Base-by-base conservation (phyloP, 345 rosid genomes). In the Salix brachista region DNA sequence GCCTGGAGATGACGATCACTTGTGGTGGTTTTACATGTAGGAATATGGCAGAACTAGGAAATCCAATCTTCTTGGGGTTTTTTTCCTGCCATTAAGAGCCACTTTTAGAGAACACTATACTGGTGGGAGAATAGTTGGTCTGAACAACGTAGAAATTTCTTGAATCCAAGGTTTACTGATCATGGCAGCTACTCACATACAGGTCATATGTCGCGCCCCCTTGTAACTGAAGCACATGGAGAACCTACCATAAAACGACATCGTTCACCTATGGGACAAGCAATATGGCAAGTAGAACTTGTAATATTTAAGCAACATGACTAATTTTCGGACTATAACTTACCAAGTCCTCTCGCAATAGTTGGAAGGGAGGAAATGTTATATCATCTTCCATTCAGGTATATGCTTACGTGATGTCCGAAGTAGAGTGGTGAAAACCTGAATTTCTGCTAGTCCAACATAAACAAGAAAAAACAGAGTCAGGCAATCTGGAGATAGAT, bases 401-500 rank as follows among this genome's bases (percentile, higher is more conserved):
- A 54, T 70, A 13, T 50, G 58, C 65, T 67, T 28, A 46, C 14
- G 14, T 18, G 54, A 72, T 25, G 56, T 65, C 37, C 71, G 69
- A 48, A 52, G 50, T 13, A 60, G 36, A 32, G 36, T 1, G 16
- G 54, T 36, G 46, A 64, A 48, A 39, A 50, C 34, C 71, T 41
- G 18, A 25, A 66, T 50, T 48, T 67, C 77, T 72, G 67, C 61
- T 36, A 68, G 65, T 28, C 11, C 75, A 37, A 50, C 74, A 66
- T 36, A 48, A 65, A n/a, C 56, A 58, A 34, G 69, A 71, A 25
- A 69, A 69, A 76, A 64, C 69, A 77, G 39, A 61, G 65, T 62
- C 52, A 52, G 44, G 50, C 46, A 72, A 60, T 21, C 36, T 32
- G 25, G 67, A 46, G 21, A 19, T 4, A 21, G 34, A 28, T 36